phyloP scores from a whole-genome alignment of 2,329 filamentous ascomycete genomes.

The Cryphonectria naterciae region DNA sequence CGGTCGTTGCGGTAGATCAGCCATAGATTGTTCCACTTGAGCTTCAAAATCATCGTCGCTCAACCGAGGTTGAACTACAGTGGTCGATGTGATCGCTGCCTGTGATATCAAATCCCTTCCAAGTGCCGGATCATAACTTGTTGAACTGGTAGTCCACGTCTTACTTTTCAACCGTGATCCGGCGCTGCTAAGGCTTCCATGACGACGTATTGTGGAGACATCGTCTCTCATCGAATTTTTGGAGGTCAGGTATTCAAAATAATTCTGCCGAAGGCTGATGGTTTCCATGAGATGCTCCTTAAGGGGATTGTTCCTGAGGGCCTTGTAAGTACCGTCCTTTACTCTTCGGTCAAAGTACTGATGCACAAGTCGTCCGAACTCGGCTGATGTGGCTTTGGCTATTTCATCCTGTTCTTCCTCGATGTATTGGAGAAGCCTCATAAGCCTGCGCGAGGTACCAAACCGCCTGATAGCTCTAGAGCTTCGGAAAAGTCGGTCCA shows the following conservation, averaged over 20 bases:
- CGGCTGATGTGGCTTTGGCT: background rate
- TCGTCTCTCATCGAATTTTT: no score
- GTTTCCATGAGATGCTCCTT: background rate
- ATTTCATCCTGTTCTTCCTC: background rate
- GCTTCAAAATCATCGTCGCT: background rate
- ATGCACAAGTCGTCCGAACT: background rate
- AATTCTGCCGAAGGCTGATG: background rate
- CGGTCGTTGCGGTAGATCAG: background rate
- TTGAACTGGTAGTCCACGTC: no score
- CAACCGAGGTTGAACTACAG: no score
- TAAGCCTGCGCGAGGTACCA: background rate
- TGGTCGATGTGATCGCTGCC: no score
- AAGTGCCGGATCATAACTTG: no score
- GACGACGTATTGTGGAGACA: no score
- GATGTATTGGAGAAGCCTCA: background rate
- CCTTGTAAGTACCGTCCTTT: background rate
- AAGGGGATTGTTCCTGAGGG: background rate
- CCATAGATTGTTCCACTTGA: background rate
- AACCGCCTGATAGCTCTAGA: background rate
- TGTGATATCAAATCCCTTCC: no score
- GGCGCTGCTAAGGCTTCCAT: no score
- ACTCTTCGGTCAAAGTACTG: background rate
- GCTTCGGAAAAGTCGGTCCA: background rate
- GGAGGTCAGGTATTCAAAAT: no score
- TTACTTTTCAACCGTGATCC: no score